Base-by-base conservation (phyloP, 352 stramenopile species). In the Blastocystis sp. region DNA sequence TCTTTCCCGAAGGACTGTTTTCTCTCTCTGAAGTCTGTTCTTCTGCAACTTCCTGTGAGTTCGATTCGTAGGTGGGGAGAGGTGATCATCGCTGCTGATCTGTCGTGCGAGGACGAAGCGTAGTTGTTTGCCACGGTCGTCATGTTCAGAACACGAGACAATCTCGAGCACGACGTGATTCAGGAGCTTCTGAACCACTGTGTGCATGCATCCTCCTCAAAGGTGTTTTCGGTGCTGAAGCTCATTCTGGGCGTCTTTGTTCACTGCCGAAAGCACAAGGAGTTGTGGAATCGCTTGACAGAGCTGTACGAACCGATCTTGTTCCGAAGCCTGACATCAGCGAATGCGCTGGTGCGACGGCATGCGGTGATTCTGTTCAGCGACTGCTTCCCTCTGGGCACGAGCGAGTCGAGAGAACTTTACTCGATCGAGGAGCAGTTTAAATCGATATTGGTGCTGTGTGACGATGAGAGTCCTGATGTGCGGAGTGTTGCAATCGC, bases 391-490 rank as follows among this genome's bases (percentile, higher is more conserved):
- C 76, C 76, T 20, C 50, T 87, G 41, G 69, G 69, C 13, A 61
- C 43, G 2, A 63, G 41, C 54, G 69, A 80, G 43, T 26, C 20
- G 23, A 43, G 69, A 15, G 69, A 80, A 3, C 43, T 23, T 20
- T 80, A 80, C 34, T 80, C 69, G n/a, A 80, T 80, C 43, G 69
- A 80, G 54, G 69, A 80, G 0, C 69, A 80, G 41, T 80, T 80
- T 50, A 80, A 80, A 39, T 2, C 69, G 23, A 80, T 80, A 20
- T 50, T 80, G 15, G 43, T 80, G 34, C 54, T 80, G 9, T 80
- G 69, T 34, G 69, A 80, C 50, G 69, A 80, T 23, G 69, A 80
- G 26, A 61, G 41, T 26, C 47, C 43, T 18, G 69, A 80, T 18
- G 69, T 80, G 39, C 69, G 69, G 6, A 61, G 34, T 2, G 47